Percentiles rank a stretch among this genome's conserved stretches.
phyloP scores from a whole-genome alignment of 78 protist genomes.

The Creolimax fragrantissima region DNA sequence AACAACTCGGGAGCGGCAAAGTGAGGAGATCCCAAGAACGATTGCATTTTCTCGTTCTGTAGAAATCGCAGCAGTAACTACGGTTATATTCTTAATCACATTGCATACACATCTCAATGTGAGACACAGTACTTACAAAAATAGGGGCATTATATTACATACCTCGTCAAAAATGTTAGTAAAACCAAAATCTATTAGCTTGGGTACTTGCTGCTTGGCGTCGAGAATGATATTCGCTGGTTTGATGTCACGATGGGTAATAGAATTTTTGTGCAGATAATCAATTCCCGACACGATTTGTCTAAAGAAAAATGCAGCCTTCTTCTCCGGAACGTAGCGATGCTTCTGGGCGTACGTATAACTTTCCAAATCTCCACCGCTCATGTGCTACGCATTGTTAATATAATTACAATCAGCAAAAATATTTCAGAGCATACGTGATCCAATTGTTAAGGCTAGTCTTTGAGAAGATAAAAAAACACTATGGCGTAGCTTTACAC shows the following conservation, averaged over 20 bases:
- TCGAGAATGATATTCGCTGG: conserved; percentile 28
- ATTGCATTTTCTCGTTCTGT: neutral
- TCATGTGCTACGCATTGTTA: too few species aligned
- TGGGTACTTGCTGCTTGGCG: conserved; percentile 5
- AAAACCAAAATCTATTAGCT: conserved; percentile 30
- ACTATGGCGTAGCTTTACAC: too few species aligned
- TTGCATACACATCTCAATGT: too few species aligned
- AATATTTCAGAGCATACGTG: too few species aligned
- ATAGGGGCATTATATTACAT: too few species aligned
- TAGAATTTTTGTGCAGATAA: conserved; percentile 27
- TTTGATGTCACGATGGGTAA: conserved; percentile 24
- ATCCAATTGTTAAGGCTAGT: too few species aligned
- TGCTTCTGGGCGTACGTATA: neutral
- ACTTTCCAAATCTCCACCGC: neutral
- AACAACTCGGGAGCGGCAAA: conserved; percentile 31
- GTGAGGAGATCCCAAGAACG: conserved; percentile 14
- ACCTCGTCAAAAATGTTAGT: conserved; percentile 11
- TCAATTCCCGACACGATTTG: conserved; percentile 26
- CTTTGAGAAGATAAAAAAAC: too few species aligned
- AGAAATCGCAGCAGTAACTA: too few species aligned
- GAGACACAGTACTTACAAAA: too few species aligned
- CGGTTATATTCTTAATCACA: too few species aligned
- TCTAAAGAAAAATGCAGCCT: neutral
- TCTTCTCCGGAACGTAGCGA: neutral
- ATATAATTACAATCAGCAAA: too few species aligned